These are phyloP conservation scores for Trifolium fragiferum DNA, from an alignment of 306 rosid species.

Conservation along the genomic window DNA sequence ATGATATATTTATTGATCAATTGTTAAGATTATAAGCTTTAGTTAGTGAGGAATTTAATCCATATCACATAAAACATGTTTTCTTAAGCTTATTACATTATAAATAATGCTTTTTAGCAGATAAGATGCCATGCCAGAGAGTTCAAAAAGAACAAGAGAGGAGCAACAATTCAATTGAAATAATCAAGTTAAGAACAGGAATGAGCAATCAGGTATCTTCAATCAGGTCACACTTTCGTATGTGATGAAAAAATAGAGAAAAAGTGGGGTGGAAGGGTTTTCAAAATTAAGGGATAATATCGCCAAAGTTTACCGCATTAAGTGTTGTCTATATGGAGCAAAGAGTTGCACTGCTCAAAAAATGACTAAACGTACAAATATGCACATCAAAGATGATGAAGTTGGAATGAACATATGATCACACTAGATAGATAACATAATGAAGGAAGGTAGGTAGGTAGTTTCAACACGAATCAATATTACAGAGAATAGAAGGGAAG, in stretches of 20 bases:
- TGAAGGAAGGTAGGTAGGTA: background rate
- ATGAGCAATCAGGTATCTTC: background rate
- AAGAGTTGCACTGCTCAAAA: background rate
- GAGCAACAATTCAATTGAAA: background rate
- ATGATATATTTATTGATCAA: background rate
- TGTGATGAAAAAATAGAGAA: background rate
- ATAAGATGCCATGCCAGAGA: background rate
- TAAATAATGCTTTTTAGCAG: background rate
- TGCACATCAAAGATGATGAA: background rate
- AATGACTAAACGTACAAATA: background rate
- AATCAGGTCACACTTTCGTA: slow-evolving; percentile 11
- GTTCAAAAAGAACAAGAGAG: background rate
- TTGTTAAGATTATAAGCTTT: background rate
- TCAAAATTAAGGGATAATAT: slow-evolving; percentile 23
- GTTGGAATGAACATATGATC: background rate
- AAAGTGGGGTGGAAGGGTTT: background rate
- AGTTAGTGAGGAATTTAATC: background rate
- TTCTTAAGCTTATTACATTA: background rate
- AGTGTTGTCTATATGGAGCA: background rate
- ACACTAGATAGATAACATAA: background rate
- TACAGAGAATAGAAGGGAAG: background rate
- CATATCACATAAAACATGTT: background rate
- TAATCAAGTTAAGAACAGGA: background rate
- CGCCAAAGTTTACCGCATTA: background rate
- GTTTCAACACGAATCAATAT: background rate